Evolutionary conservation across 441 rosid genomes (phyloP).

Genomic region (Populus hybrid): DNA sequence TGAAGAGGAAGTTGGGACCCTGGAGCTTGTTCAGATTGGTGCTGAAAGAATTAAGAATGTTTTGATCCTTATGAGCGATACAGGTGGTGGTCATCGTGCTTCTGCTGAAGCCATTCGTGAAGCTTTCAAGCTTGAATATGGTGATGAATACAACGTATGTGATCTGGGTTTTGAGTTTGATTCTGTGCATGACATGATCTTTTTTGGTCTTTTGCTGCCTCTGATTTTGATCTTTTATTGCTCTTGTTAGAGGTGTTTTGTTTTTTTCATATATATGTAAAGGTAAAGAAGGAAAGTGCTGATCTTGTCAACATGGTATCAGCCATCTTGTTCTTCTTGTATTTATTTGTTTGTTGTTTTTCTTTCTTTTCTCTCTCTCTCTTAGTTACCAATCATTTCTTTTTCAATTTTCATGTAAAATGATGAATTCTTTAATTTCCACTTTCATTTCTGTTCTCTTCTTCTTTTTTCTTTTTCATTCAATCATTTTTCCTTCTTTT

Average conservation of each 20-base stretch:
- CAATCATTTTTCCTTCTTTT: neutral
- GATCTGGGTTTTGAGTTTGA: neutral
- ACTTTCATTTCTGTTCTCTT: neutral
- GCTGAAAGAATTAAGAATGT: constrained; percentile 83
- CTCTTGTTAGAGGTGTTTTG: neutral
- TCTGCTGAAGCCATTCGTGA: constrained; percentile 95
- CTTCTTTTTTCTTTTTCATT: too few relatives aligned
- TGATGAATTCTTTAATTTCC: neutral
- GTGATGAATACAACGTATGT: constrained; percentile 68
- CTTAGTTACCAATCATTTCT: neutral
- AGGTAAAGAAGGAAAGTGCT: neutral
- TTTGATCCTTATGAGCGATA: constrained; percentile 93
- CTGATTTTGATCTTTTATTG: neutral
- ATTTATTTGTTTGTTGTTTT: neutral
- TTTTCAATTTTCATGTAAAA: neutral
- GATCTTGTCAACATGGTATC: neutral
- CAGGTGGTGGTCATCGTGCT: constrained; percentile 97
- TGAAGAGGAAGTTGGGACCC: constrained; percentile 52
- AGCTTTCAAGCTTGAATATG: constrained; percentile 70
- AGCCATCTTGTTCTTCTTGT: neutral
- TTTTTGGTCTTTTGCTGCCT: neutral
- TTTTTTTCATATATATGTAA: neutral
- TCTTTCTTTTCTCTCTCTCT: too few relatives aligned
- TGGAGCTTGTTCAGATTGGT: constrained; percentile 90
- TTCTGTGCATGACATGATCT: neutral